Conservation (phyloP, 148 eudicot genomes). For the Chenopodium quinoa region DNA sequence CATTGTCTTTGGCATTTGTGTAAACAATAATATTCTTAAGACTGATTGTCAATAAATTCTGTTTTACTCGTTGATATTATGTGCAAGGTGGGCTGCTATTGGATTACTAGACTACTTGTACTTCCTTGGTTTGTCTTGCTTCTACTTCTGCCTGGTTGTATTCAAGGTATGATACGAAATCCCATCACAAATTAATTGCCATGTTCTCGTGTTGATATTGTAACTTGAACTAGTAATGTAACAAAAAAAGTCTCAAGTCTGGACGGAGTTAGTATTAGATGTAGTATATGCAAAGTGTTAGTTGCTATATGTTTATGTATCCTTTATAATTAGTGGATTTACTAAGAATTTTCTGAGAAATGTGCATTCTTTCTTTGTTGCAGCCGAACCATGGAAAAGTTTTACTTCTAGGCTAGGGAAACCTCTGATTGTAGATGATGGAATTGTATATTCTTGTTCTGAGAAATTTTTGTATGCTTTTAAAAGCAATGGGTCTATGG, state of each 20-base stretch:
- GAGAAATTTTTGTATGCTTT: conserved; percentile 61
- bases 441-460: conserved; percentile 60
- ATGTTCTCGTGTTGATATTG: too few relatives aligned
- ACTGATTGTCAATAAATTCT: too few relatives aligned
- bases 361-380: conserved; percentile 4
- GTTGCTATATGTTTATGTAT: neutral
- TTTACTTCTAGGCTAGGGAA: conserved; percentile 56
- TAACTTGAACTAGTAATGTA: too few relatives aligned
- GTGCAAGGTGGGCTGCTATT: conserved; percentile 81
- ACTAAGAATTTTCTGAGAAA: neutral
- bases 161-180: conserved; percentile 50
- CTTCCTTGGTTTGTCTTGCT: conserved; percentile 65
- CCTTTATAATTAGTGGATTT: neutral
- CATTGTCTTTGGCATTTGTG: too few relatives aligned
- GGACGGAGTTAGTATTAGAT: too few relatives aligned
- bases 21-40: too few relatives aligned
- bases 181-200: too few relatives aligned
- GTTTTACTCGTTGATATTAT: neutral
- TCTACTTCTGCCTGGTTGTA: conserved; percentile 73
- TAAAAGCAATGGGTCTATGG: conserved; percentile 68
- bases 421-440: conserved; percentile 64
- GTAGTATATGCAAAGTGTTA: neutral
- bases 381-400: conserved; percentile 44
- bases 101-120: conserved; percentile 62
- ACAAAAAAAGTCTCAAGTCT: too few relatives aligned